phyloP scores from a whole-genome alignment of 805 yeast genomes.

The Cyberlindnera maritima region DNA sequence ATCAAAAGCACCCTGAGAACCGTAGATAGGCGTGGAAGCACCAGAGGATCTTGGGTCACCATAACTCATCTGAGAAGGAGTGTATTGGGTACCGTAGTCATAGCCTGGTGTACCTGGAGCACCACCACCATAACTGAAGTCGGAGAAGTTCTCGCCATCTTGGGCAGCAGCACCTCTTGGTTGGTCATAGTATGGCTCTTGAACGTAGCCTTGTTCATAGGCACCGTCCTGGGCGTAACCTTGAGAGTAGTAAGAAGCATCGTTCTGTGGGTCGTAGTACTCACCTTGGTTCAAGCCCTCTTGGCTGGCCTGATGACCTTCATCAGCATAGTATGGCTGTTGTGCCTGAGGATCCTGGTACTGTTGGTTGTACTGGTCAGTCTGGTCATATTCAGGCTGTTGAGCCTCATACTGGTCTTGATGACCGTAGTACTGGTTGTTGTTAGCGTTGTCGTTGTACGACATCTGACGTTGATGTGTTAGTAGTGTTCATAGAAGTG shows the following conservation, averaged over 20 bases:
- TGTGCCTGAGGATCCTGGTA: conserved; percentile 35
- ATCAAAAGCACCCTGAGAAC: conserved; percentile 55
- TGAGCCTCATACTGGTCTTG: conserved; percentile 6
- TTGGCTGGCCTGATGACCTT: conserved; percentile 33
- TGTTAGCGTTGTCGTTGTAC: conserved; percentile 14
- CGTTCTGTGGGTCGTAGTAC: conserved; percentile 30
- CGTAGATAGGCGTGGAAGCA: conserved; percentile 91
- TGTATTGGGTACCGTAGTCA: conserved; percentile 64
- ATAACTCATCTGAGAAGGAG: conserved; percentile 85
- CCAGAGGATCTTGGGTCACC: conserved; percentile 88
- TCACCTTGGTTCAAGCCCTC: conserved; percentile 29
- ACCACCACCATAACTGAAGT: conserved; percentile 55
- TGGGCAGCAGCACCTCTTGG: conserved; percentile 42
- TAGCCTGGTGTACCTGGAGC: conserved; percentile 66
- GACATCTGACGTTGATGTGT: conserved; percentile 9
- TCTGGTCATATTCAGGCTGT: conserved; percentile 28
- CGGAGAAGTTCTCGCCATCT: conserved; percentile 64
- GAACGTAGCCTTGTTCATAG: conserved; percentile 53
- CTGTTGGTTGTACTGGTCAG: conserved; percentile 37
- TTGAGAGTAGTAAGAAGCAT: conserved; percentile 40
- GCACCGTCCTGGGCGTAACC: conserved; percentile 41
- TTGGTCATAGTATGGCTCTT: conserved; percentile 48
- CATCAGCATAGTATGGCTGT: conserved; percentile 40
- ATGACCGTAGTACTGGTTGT: conserved; percentile 15
- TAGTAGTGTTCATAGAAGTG: neutral